Conservation (phyloP, 192 early-diverging fungal species). For the Allomyces javanicus region DNA sequence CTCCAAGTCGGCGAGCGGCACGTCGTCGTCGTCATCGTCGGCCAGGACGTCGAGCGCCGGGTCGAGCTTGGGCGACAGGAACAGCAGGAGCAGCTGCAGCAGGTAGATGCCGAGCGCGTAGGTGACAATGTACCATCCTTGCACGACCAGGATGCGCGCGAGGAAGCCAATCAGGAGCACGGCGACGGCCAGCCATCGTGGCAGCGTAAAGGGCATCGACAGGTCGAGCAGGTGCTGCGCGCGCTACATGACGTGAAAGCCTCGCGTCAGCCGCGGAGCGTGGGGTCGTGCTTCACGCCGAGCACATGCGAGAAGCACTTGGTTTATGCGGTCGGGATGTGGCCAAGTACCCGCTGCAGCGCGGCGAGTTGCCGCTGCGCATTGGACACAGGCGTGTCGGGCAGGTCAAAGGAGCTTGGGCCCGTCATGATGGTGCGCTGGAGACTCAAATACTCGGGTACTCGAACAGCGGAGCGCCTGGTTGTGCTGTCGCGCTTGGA, state of each 20-base stretch:
- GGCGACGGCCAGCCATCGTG: constrained; percentile 57
- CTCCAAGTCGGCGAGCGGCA: background rate
- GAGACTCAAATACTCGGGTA: too few relatives aligned
- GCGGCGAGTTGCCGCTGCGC: too few relatives aligned
- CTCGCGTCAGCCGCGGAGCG: too few relatives aligned
- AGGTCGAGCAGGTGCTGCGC: constrained; percentile 65
- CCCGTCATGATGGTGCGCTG: too few relatives aligned
- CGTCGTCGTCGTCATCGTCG: constrained; percentile 21
- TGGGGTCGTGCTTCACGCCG: too few relatives aligned
- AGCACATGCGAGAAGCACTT: too few relatives aligned
- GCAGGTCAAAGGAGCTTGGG: background rate
- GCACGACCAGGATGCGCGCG: constrained; percentile 53
- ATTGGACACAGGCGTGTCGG: background rate
- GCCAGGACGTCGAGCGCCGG: constrained; percentile 52
- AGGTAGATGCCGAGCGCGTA: constrained; percentile 90
- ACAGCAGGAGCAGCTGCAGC: constrained; percentile 84
- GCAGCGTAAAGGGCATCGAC: constrained; percentile 48
- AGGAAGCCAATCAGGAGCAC: constrained; percentile 42
- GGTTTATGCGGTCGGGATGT: too few relatives aligned
- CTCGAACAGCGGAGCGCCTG: too few relatives aligned
- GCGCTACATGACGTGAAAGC: constrained; percentile 19
- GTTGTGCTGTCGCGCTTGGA: too few relatives aligned
- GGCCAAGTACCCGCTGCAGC: too few relatives aligned
- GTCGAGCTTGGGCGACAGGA: constrained; percentile 91
- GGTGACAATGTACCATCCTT: constrained; percentile 93